phyloP scores from a whole-genome alignment of 345 rosid species.

The Rhizophora apiculata region DNA sequence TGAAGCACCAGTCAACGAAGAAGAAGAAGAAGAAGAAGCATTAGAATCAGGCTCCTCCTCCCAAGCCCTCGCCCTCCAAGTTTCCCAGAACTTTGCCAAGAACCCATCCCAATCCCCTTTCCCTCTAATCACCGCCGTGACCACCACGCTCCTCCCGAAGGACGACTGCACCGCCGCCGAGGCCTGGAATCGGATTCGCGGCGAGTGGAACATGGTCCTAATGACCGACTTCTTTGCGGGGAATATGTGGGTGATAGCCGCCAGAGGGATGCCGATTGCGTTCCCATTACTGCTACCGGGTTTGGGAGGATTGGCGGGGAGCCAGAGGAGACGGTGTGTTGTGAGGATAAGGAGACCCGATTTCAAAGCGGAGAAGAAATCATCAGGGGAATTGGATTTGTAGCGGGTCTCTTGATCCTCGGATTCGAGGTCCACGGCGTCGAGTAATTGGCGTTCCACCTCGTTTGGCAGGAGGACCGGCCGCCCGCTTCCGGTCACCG shows the following conservation, averaged over 20 bases:
- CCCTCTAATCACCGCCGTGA: conserved; percentile 66
- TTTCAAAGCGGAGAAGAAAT: conserved; percentile 38
- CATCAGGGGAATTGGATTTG: conserved; percentile 8
- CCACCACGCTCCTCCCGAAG: conserved; percentile 43
- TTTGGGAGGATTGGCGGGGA: conserved; percentile 48
- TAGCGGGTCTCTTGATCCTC: conserved; percentile 27
- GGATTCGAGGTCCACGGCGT: conserved; percentile 71
- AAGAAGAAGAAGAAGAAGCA: not conserved
- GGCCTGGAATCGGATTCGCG: conserved; percentile 75
- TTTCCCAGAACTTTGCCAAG: conserved; percentile 66
- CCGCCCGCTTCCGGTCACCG: conserved; percentile 68
- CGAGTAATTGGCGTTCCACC: conserved; percentile 71
- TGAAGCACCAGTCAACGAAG: conserved; percentile 25
- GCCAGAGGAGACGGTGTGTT: conserved; percentile 87
- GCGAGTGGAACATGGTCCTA: conserved; percentile 79
- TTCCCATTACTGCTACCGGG: conserved; percentile 6
- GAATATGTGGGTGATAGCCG: conserved; percentile 49
- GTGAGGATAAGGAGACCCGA: conserved; percentile 74
- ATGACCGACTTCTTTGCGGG: conserved; percentile 55
- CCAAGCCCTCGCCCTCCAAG: conserved; percentile 84
- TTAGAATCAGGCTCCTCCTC: conserved; percentile 38
- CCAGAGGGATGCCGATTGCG: conserved; percentile 46
- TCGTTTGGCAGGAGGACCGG: conserved; percentile 67
- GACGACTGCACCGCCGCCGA: conserved; percentile 10
- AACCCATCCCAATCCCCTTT: conserved; percentile 82